Base-by-base conservation (phyloP, 495 filamentous ascomycete genomes). In the Hypoxylon cercidicola region DNA sequence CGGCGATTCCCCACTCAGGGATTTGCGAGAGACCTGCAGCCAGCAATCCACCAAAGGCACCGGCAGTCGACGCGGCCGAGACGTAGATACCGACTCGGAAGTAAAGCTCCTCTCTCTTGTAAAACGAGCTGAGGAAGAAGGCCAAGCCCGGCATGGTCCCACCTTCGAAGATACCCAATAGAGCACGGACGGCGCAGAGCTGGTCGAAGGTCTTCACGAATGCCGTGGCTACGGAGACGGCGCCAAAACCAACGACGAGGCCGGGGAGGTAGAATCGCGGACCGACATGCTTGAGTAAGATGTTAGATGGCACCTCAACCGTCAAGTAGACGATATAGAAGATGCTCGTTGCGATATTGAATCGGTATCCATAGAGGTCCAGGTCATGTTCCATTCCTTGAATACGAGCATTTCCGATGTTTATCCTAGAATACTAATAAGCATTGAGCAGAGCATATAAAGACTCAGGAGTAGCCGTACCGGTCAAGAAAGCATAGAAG, bases 311-410 rank as follows among this genome's bases (percentile, higher is more conserved):
- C 9, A 90, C 79, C 66, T 90, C 87, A 53, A 90, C 83, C 10
- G 84, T 73, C 4, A 84, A 74, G 67, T 92, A 93, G 32, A 88
- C 79, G 66, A 93, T 87, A 73, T 91, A 92, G 68, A 85, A 85
- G 40, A 82, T 79, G 61, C 79, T 83, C 21, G 87, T 84, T 1
- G 82, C 77, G 79, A 83, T 83, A 71, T 87, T 88, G 69, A 87
- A 88, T 13, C 79, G 75, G 44, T 79, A 65, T 30, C 81, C 79
- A 25, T 63, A 68, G 20, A 90, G 82, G 28, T 82, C 54, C 32
- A 89, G 67, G 34, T 87, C 85, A 3, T 73, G 67, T 53, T 74
- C 77, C 69, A 89, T 75, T 9, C 87, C 87, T 57, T 87, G 78
- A 39, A 89, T 88, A 34, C 85, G 84, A 1, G 86, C 86, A 69